These are phyloP conservation scores for Pyrrhoderma noxium DNA, from an alignment of 1,284 basidiomycete genomes.

Conservation along the genomic window DNA sequence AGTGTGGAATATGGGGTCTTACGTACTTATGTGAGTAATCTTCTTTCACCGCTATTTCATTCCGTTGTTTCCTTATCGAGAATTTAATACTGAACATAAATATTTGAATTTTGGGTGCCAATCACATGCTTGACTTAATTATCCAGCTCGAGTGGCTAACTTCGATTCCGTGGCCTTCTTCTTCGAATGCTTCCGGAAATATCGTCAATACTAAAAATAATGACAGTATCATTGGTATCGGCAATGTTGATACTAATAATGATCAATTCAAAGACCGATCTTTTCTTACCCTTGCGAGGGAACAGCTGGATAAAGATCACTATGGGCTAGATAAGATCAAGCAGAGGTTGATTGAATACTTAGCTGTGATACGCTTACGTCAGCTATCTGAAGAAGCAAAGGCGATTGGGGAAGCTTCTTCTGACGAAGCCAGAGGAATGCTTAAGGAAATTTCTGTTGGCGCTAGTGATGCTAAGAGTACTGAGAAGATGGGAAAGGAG, in stretches of 20 bases:
- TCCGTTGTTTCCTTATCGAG: background rate
- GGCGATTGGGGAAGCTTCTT: slow-evolving; percentile 5
- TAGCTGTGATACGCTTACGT: slow-evolving; percentile 79
- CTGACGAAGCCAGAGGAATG: slow-evolving; percentile 25
- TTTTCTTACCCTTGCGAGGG: slow-evolving; percentile 58
- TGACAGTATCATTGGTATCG: no score
- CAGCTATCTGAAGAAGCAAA: slow-evolving; percentile 43
- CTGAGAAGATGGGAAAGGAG: no score
- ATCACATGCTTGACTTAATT: no score
- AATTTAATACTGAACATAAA: background rate
- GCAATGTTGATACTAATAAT: slow-evolving; percentile 23
- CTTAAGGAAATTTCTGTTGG: slow-evolving; percentile 29
- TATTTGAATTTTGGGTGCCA: no score
- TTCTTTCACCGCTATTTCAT: background rate
- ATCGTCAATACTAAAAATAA: slow-evolving; percentile 21
- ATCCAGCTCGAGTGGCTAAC: slow-evolving; percentile 86
- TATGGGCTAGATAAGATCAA: slow-evolving; percentile 88
- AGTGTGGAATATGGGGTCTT: slow-evolving; percentile 77
- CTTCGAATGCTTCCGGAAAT: slow-evolving; percentile 27
- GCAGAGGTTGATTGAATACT: slow-evolving; percentile 82
- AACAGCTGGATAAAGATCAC: slow-evolving; percentile 81
- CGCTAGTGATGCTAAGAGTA: no score
- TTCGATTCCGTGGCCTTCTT: slow-evolving; percentile 63
- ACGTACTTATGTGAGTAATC: slow-evolving; percentile 56
- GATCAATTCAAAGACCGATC: slow-evolving; percentile 37